phyloP scores from a whole-genome alignment of 2,329 filamentous ascomycete species.

The Eutypa lata region DNA sequence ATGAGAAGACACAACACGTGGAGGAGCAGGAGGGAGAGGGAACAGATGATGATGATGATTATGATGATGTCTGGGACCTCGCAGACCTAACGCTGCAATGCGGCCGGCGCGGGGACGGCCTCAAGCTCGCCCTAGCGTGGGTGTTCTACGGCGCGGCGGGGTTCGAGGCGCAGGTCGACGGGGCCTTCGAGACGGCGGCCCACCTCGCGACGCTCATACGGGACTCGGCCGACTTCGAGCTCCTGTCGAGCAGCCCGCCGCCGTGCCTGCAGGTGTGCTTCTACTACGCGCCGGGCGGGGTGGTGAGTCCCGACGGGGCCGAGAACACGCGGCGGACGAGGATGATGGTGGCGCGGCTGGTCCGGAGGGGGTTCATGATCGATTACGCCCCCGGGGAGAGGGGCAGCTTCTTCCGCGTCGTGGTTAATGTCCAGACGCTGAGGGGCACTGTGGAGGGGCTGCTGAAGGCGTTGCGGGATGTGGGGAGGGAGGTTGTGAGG shows the following conservation, averaged over 20 bases:
- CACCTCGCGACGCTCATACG: constrained; percentile 63
- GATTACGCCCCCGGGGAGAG: constrained; percentile 57
- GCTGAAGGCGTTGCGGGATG: constrained; percentile 23
- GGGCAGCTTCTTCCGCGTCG: constrained; percentile 58
- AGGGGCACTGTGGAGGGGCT: constrained; percentile 42
- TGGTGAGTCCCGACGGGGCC: constrained; percentile 37
- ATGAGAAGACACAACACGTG: neutral
- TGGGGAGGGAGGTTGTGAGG: constrained; percentile 20
- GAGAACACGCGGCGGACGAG: constrained; percentile 49
- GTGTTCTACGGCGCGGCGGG: constrained; percentile 80
- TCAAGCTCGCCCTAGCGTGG: constrained; percentile 88
- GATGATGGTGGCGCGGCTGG: constrained; percentile 45
- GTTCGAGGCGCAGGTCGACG: constrained; percentile 67
- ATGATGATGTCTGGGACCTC: constrained; percentile 73
- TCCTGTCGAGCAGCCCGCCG: constrained; percentile 73
- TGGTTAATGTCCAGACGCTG: constrained; percentile 56
- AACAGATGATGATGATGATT: constrained; percentile 30
- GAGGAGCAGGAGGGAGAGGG: constrained; percentile 47
- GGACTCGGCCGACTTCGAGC: constrained; percentile 56
- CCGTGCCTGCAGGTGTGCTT: constrained; percentile 95
- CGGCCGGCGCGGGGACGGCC: constrained; percentile 76
- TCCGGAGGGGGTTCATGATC: constrained; percentile 55
- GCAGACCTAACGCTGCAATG: constrained; percentile 93
- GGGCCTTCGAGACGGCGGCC: constrained; percentile 68
- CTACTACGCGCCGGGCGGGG: constrained; percentile 66